Base-by-base conservation (phyloP, 768 basidiomycete species). In the Leccinellum albellum region DNA sequence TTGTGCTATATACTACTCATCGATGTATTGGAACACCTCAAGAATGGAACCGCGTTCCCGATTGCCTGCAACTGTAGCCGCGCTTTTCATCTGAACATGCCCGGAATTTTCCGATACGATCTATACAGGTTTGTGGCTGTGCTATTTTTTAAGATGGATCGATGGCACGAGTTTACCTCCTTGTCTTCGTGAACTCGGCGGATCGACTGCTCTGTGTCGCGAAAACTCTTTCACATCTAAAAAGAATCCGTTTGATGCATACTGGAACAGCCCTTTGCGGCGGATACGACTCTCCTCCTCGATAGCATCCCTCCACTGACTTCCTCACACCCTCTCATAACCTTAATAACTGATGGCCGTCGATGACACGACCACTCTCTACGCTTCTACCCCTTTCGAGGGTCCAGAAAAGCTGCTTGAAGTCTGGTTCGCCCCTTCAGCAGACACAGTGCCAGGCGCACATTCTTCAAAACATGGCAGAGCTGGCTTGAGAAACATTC, bases 381-480 rank as follows among this genome's bases (percentile, higher is more conserved):
- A 73, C 33, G 37, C 59, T 17, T 75, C 77, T 50, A 73, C 81
- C 33, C 88, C 89, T 14, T 96, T 95, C 64, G 94, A 95, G 73
- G 94, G 94, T 21, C 89, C 94, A 58, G 94, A 96, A 76, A 96
- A 96, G 70, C 82, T 98, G 42, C 83, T 98, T 47, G 97, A 99
- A 76, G 84, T 98, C 50, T 98, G 97, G 97, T 98, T 98, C 75
- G 86, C 90, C 1, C 91, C 93, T 13, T 87, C 87, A 8, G 75
- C 86, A 6, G 78, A 81, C 9, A 73, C 80, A 26, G 77, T 91
- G 9, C 82, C 85, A 32, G 76, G 75, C 60, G 74, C 77, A 42
- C 71, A 69, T 15, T 60, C 62, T 44, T 62, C 71, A 49, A 61
- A 50, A 46, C 73, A 75, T 61, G 78, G 74, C 68, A 84, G 79